Conservation (phyloP, 2,329 filamentous ascomycete genomes). For the Trichoderma koningii region DNA sequence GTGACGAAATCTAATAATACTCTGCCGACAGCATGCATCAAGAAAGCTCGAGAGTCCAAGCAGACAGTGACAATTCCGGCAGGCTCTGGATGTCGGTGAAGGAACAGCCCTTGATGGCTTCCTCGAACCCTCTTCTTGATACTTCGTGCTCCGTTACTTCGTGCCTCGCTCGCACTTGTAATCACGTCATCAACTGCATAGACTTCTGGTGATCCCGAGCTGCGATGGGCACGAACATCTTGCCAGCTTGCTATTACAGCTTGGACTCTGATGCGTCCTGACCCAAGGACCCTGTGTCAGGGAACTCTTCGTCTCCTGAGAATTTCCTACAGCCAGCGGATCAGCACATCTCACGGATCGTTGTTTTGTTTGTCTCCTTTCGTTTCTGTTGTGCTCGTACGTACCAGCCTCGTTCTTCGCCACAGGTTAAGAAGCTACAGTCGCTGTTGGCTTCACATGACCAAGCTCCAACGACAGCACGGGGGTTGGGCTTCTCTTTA, state of each 20-base stretch:
- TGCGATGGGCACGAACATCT: too few species aligned
- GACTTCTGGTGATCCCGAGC: not conserved
- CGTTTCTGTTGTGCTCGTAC: constrained; percentile 34
- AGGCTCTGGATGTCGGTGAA: not conserved
- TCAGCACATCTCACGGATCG: constrained; percentile 4
- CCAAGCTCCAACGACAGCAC: constrained; percentile 67
- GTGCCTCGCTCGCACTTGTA: not conserved
- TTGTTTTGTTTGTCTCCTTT: not conserved
- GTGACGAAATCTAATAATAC: constrained; percentile 22
- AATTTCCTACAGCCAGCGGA: constrained; percentile 52
- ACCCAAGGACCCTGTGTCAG: constrained; percentile 43
- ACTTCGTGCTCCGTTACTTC: not conserved
- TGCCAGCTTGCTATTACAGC: constrained; percentile 35
- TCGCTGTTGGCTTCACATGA: constrained; percentile 78
- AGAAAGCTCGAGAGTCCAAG: not conserved
- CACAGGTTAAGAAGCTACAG: constrained; percentile 76
- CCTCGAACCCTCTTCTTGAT: not conserved
- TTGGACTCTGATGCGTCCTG: constrained; percentile 38
- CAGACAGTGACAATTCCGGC: not conserved
- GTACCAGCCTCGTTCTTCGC: constrained; percentile 87
- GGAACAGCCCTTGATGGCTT: not conserved
- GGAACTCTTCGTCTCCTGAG: constrained; percentile 60
- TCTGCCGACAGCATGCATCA: constrained; percentile 4
- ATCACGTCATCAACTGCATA: not conserved
- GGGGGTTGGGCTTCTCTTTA: not conserved